These are phyloP conservation scores for Ascochyta fabae DNA, from an alignment of 2,329 filamentous ascomycete genomes.

Conservation along the genomic window DNA sequence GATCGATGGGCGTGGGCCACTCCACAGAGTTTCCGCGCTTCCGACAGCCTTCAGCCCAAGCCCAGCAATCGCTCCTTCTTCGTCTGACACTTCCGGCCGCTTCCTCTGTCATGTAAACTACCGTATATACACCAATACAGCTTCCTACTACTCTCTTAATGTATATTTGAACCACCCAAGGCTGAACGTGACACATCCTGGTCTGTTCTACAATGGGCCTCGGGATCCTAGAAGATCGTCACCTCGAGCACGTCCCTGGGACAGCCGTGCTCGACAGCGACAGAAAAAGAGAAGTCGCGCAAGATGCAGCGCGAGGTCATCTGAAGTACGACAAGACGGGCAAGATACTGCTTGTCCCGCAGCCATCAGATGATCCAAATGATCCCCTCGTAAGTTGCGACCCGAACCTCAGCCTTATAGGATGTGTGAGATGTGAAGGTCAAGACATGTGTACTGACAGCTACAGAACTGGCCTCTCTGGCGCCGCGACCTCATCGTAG, in stretches of 20 bases:
- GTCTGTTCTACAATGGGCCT: conserved; percentile 63
- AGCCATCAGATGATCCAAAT: conserved; percentile 89
- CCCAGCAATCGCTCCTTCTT: conserved; percentile 3
- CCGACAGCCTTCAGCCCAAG: conserved; percentile 4
- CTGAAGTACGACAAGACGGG: conserved; percentile 78
- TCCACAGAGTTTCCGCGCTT: conserved; percentile 1
- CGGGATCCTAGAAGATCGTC: conserved; percentile 73
- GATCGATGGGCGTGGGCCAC: conserved; percentile 4
- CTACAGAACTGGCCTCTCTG: conserved; percentile 81
- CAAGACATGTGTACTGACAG: background rate
- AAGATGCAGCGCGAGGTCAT: conserved; percentile 38
- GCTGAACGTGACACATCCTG: background rate
- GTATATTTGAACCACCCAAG: conserved; percentile 1
- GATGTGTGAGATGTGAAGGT: background rate
- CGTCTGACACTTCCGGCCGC: background rate
- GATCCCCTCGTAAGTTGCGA: conserved; percentile 72
- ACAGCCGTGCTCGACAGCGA: conserved; percentile 51
- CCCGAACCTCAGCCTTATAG: conserved; percentile 8
- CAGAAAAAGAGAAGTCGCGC: conserved; percentile 35
- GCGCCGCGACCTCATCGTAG: conserved; percentile 81
- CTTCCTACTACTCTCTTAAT: background rate
- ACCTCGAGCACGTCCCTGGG: conserved; percentile 71
- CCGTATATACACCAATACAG: background rate
- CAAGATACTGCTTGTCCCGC: conserved; percentile 82
- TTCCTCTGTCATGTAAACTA: conserved; percentile 3